Percentiles rank a stretch among this genome's conserved stretches.
phyloP scores from a whole-genome alignment of 108 stramenopile species.

The Halocafeteria seosinensis region DNA sequence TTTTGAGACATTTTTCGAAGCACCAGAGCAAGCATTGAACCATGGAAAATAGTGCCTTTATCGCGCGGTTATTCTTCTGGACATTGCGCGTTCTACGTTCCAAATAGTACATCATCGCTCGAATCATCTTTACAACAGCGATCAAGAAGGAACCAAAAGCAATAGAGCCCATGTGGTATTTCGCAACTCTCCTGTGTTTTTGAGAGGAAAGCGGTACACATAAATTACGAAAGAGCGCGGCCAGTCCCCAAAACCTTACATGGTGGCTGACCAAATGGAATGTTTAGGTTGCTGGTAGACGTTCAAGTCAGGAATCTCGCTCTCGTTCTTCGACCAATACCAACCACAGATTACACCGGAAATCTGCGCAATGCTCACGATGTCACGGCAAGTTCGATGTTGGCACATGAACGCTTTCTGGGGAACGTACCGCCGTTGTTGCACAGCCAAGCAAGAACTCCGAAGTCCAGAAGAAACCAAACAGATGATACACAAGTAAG shows the following conservation, averaged over 20 bases:
- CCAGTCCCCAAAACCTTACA: too few species aligned
- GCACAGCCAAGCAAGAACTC: too few species aligned
- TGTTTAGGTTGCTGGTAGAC: too few species aligned
- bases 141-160: constrained; percentile 29
- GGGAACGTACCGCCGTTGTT: too few species aligned
- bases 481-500: constrained; percentile 8
- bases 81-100: constrained; percentile 8
- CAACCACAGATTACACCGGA: not conserved
- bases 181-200: too few species aligned
- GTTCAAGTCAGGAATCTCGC: not conserved
- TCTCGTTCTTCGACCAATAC: not conserved
- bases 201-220: too few species aligned
- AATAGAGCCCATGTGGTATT: constrained; percentile 27
- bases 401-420: too few species aligned
- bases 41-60: constrained; percentile 10
- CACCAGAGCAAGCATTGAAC: constrained; percentile 30
- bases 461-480: constrained; percentile 12
- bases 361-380: not conserved
- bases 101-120: constrained; percentile 19
- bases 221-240: too few species aligned
- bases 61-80: constrained; percentile 9
- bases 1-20: constrained; percentile 48
- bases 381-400: too few species aligned
- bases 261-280: too few species aligned
- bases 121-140: constrained; percentile 23